Evolutionary conservation across 345 rosid species (phyloP).

Genomic region (Ricinus communis): DNA sequence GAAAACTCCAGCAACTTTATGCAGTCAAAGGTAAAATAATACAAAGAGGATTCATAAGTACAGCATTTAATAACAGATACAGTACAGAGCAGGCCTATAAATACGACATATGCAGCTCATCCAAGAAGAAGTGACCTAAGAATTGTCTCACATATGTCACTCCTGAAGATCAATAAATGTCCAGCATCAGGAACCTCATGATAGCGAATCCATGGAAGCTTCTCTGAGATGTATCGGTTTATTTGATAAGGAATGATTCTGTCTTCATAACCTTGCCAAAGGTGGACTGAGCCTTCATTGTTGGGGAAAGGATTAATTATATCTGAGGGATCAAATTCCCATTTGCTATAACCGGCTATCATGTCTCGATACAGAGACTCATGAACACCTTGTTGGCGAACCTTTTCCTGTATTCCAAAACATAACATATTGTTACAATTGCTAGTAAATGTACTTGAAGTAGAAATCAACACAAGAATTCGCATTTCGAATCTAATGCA

Average conservation of each 20-base stretch:
- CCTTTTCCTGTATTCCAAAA: conserved; percentile 47
- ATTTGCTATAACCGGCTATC: conserved; percentile 53
- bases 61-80: too few relatives aligned
- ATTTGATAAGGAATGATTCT: conserved; percentile 49
- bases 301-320: conserved; percentile 58
- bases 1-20: too few relatives aligned
- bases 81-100: not conserved
- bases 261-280: conserved; percentile 80
- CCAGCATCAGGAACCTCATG: conserved; percentile 67
- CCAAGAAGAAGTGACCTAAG: conserved; percentile 46
- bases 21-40: too few relatives aligned
- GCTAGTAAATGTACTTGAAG: too few relatives aligned
- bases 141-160: conserved; percentile 46
- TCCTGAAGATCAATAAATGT: conserved; percentile 51
- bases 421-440: not conserved
- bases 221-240: conserved; percentile 48
- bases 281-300: conserved; percentile 56
- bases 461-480: not conserved
- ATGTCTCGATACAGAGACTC: conserved; percentile 67
- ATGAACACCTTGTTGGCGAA: conserved; percentile 63
- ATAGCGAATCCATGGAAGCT: conserved; percentile 75
- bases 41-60: too few relatives aligned
- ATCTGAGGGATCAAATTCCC: conserved; percentile 80
- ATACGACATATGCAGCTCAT: conserved; percentile 14
- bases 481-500: not conserved